Evolutionary conservation across 2,329 filamentous ascomycete species (phyloP), one percentile per base, ranked within the genome.

Genomic region (Xylariaceae sp.): DNA sequence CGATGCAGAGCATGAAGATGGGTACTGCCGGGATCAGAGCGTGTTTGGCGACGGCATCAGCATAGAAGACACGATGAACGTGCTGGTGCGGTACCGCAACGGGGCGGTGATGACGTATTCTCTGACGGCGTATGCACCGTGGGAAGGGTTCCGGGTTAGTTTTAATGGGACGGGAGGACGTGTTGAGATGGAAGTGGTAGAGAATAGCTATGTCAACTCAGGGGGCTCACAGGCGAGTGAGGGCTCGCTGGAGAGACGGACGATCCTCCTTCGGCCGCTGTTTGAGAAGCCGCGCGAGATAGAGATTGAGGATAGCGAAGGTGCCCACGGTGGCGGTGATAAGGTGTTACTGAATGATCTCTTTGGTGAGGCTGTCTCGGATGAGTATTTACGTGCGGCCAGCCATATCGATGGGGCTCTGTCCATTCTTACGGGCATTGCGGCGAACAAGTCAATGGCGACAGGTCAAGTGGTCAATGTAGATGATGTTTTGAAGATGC

Each of bases 41-140:
- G 78, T 82, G 1, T 83, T 83, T 43, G 70, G 76, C 0, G 80
- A 83, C 48, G 80, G 80, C 1, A 81, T 83, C 44, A 81, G 70
- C 52, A 83, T 83, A 47, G 79, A 83, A 58, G 80, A 83, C 54
- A 83, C 79, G 0, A 80, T 83, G 78, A 78, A 71, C 32, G 63
- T 83, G 20, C 66, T 83, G 37, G 75, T 83, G 19, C 67, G 72
- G 40, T 83, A 83, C 55, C 65, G 68, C 16, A 78, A 70, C 41
- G 75, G 77, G 2, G 77, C 77, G 0, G 72, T 78, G 21, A 63
- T 83, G 59, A 81, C 79, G 1, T 83, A 83, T 55, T 79, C 70
- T 19, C 64, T 79, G 10, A 77, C 74, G 1, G 79, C 80, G 0
- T 83, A 83, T 46, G 77, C 79, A 4, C 80, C 80, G 0, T 82